These are phyloP conservation scores for Saturnispora diversa DNA, from an alignment of 805 yeast genomes.

Conservation along the genomic window DNA sequence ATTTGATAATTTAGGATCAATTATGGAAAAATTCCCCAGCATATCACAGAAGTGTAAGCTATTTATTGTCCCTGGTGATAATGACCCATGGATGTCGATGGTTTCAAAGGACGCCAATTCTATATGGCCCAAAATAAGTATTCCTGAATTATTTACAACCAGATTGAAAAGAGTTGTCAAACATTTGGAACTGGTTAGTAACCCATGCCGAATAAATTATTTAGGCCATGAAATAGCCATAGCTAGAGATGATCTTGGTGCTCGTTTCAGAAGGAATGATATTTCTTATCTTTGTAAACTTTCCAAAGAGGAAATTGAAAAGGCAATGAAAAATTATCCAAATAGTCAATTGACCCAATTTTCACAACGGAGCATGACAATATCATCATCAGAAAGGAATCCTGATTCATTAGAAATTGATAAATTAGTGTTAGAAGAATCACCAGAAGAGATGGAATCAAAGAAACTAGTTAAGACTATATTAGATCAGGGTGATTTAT, in stretches of 20 bases:
- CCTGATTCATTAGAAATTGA: conserved; percentile 24
- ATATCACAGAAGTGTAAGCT: conserved; percentile 48
- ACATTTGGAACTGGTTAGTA: conserved; percentile 51
- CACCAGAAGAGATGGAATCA: conserved; percentile 48
- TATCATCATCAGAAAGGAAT: conserved; percentile 11
- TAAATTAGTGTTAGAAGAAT: conserved; percentile 23
- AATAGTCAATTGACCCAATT: conserved; percentile 3
- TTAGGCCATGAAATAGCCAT: conserved; percentile 77
- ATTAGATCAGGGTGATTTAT: conserved; percentile 78
- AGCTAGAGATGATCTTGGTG: conserved; percentile 63
- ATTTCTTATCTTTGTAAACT: conserved; percentile 38
- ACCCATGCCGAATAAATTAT: conserved; percentile 74
- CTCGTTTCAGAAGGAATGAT: conserved; percentile 63
- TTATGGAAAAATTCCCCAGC: conserved; percentile 51
- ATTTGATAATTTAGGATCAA: conserved; percentile 66
- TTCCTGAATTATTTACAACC: conserved; percentile 66
- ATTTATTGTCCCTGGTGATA: conserved; percentile 76
- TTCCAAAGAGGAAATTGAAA: conserved; percentile 18
- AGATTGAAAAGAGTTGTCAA: conserved; percentile 53
- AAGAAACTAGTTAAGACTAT: conserved; percentile 70
- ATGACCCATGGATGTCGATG: conserved; percentile 88
- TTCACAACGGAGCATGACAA: not conserved
- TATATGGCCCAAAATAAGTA: conserved; percentile 62
- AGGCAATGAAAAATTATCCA: conserved; percentile 8
- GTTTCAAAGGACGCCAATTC: conserved; percentile 53